Base-by-base conservation (phyloP, 1,284 basidiomycete species). In the Sporisorium scitamineum region DNA sequence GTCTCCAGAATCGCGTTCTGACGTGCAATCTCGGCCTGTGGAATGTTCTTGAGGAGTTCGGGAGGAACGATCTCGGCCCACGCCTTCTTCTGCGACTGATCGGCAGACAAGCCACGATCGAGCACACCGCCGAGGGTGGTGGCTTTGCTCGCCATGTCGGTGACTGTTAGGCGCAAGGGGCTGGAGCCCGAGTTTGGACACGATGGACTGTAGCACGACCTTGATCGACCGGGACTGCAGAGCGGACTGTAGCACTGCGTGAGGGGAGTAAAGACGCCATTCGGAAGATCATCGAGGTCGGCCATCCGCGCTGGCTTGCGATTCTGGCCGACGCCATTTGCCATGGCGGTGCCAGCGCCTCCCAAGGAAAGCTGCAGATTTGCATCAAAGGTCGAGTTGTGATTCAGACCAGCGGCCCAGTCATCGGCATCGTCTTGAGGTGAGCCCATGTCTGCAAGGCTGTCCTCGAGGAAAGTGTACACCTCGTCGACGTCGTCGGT, bases 201-300 rank as follows among this genome's bases (percentile, higher is more conserved):
- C 54, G 75, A 74, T 7, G 55, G 57, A 26, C 69, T 70, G 61
- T 80, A 85, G 71, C 82, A 83, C 3, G 27, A 32, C 1, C 58
- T 55, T 3, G 45, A 56, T 22, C 51, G 52, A 1, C 52, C 68
- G 31, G 81, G 53, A 90, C 90, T 85, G 87, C 97, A 99, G 42
- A 97, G 98, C 11, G 97, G 95, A 47, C 94, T 97, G 87, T 99
- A 99, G 86, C 97, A 99, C 82, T 95, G 94, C 0, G 95, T 96
- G 69, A 99, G 88, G 24, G 98, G 90, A 0, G 95, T 98, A 85
- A 99, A 97, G 11, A 99, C 94, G 41, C 97, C 97, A 1, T 93
- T 92, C 0, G 97, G 97, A 61, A 97, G 87, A 22, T 92, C 88
- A 51, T 88, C 88, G 88, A 89, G 80, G 90, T 88, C 41, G 91